Evolutionary conservation across 139 green algal genomes (phyloP), one percentile per base, ranked within the genome.

Genomic region (Pseudopediastrum boryanum): DNA sequence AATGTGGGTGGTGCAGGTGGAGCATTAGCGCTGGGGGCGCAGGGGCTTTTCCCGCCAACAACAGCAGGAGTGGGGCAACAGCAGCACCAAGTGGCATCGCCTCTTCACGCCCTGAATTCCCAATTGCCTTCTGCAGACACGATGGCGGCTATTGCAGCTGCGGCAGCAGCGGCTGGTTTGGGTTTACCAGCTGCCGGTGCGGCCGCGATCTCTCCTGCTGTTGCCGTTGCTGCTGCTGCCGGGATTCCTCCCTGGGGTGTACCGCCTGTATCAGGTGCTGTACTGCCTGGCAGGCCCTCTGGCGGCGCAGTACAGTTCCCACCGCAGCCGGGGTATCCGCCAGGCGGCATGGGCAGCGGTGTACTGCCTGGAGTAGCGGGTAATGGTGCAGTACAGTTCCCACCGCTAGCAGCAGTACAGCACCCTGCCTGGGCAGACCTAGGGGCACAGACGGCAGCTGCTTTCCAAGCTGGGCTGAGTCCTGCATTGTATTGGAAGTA

Each of bases 401-500:
- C 6, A 25, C n/a, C 54, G 33, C n/a, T 13, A 39, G 54, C 54
- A 39, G 54, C 54, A 39, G 54, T 70, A 41, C 71, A 54, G 5
- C 36, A 78, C 54, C 33, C 38, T 12, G 51, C 52, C 3, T 78
- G 71, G 71, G 52, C 52, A 4, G 71, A 78, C 39, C 54, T 78
- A 9, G 71, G 71, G 33, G 56, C 71, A 7, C 36, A 54, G 39
- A 78, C 71, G 25, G 71, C 71, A 13, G 71, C 71, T 21, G 48
- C 35, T 19, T 78, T 78, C 71, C 25, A 78, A 36, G 71, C 71
- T 23, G 71, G 71, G 9, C 36, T 78, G 8, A 46, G 25, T 19
- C 71, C 71, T 19, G 42, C 16, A 3, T 29, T 78, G 38, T 78
- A 78, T 56, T 78, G 71, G 71, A 54, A 78, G 39, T 78, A 78